These are phyloP conservation scores for Botrytis hyacinthi DNA, from an alignment of 2,329 filamentous ascomycete genomes.

Conservation along the genomic window DNA sequence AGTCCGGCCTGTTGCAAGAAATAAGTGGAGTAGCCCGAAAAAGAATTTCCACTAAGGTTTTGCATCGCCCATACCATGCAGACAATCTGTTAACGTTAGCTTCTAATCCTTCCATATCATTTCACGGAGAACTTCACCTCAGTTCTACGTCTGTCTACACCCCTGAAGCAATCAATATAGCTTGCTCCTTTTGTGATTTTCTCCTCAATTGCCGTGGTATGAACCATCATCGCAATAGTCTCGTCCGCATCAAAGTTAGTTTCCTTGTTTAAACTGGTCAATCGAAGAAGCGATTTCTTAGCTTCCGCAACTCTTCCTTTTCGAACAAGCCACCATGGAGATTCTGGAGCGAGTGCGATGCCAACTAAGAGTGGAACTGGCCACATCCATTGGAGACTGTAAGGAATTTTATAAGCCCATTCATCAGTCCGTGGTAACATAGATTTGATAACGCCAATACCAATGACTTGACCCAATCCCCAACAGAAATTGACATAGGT, in stretches of 20 bases:
- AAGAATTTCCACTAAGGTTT: conserved; percentile 60
- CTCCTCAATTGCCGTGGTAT: conserved; percentile 57
- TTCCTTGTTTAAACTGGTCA: conserved; percentile 43
- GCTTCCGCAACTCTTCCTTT: conserved; percentile 46
- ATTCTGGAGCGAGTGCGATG: conserved; percentile 48
- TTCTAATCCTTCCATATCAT: not conserved
- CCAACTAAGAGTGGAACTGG: conserved; percentile 49
- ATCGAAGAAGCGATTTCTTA: conserved; percentile 39
- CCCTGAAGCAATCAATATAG: conserved; percentile 52
- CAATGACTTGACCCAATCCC: conserved; percentile 51
- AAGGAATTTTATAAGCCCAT: conserved; percentile 53
- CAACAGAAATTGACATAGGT: conserved; percentile 58
- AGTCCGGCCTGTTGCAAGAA: conserved; percentile 59
- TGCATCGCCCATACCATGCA: conserved; percentile 64
- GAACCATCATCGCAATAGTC: conserved; percentile 54
- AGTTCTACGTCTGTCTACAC: conserved; percentile 50
- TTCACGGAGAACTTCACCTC: conserved; percentile 37
- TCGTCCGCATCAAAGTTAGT: conserved; percentile 46
- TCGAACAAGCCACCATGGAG: conserved; percentile 50
- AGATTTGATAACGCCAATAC: conserved; percentile 49
- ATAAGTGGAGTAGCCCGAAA: conserved; percentile 62
- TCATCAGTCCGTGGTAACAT: conserved; percentile 47
- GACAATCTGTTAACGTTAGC: conserved; percentile 41
- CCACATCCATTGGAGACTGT: conserved; percentile 43
- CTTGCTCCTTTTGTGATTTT: conserved; percentile 46